Evolutionary conservation across 768 basidiomycete genomes (phyloP).

Genomic region (Termitomyces sp.): DNA sequence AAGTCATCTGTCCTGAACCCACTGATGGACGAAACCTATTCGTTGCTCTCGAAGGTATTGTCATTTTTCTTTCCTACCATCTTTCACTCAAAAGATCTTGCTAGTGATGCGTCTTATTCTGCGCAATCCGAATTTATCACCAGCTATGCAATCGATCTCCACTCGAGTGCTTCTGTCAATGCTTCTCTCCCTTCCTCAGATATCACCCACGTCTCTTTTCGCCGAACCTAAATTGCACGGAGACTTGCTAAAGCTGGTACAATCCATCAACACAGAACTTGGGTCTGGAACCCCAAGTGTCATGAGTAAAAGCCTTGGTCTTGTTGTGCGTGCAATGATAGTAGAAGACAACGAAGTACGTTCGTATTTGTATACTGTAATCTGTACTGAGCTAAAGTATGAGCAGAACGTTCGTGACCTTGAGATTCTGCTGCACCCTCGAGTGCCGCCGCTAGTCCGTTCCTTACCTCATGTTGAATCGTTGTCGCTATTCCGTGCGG

Average conservation of each 20-base stretch:
- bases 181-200: conserved; percentile 49
- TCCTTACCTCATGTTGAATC: conserved; percentile 59
- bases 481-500: conserved; percentile 53
- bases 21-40: conserved; percentile 52
- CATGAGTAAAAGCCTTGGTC: conserved; percentile 56
- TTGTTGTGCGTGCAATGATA: conserved; percentile 34
- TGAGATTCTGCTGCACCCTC: conserved; percentile 72
- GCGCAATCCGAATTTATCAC: conserved; percentile 43
- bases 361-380: neutral
- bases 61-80: neutral
- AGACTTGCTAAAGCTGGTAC: conserved; percentile 39
- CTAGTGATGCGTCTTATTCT: conserved; percentile 48
- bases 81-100: neutral
- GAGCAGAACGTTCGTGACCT: conserved; percentile 26
- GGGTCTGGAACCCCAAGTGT: conserved; percentile 49
- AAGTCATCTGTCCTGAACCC: conserved; percentile 41
- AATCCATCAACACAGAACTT: conserved; percentile 41
- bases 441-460: conserved; percentile 70
- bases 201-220: conserved; percentile 51
- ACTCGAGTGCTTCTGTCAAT: conserved; percentile 54
- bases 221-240: conserved; percentile 43
- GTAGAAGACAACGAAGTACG: conserved; percentile 13
- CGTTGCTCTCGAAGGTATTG: conserved; percentile 52
- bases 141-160: conserved; percentile 52
- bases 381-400: neutral